Percentiles rank a stretch among this genome's conserved stretches.
Conservation (phyloP, 306 rosid genomes). For the Vigna trinervia region DNA sequence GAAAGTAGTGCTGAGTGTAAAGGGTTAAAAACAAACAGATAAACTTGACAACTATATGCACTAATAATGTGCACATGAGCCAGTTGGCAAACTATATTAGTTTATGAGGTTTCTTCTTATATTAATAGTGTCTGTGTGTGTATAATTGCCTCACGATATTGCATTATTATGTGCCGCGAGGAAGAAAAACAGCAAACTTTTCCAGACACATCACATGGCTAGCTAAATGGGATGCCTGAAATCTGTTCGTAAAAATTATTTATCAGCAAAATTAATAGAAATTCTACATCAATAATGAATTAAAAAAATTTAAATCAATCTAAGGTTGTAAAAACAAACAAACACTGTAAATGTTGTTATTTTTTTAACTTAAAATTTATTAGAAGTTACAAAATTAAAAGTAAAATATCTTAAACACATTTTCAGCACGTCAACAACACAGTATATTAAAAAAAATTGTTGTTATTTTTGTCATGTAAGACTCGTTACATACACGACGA, state of each 20-base stretch:
- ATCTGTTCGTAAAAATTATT: background rate
- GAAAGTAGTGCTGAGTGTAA: background rate
- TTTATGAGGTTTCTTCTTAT: slow-evolving; percentile 2
- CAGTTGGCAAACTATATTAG: slow-evolving; percentile 40
- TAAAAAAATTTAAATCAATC: too few relatives aligned
- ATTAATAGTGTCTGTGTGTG: background rate
- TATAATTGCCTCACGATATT: slow-evolving; percentile 19
- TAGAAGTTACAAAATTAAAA: too few relatives aligned
- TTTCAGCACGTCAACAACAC: too few relatives aligned
- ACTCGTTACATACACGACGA: too few relatives aligned
- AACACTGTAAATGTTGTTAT: too few relatives aligned
- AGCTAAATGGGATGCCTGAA: background rate
- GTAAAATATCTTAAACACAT: too few relatives aligned
- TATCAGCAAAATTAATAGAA: too few relatives aligned
- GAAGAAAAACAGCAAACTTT: slow-evolving; percentile 36
- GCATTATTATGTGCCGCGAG: slow-evolving; percentile 49
- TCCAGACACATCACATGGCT: slow-evolving; percentile 59
- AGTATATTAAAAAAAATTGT: too few relatives aligned
- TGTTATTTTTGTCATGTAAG: too few relatives aligned
- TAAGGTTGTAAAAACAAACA: too few relatives aligned
- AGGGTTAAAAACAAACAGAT: slow-evolving; percentile 33
- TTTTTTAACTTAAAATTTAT: too few relatives aligned
- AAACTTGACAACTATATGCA: slow-evolving; percentile 27
- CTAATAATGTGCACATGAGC: slow-evolving; percentile 59
- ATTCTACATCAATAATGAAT: too few relatives aligned